Conservation (phyloP, 768 basidiomycete genomes). For the Mycena polygramma region DNA sequence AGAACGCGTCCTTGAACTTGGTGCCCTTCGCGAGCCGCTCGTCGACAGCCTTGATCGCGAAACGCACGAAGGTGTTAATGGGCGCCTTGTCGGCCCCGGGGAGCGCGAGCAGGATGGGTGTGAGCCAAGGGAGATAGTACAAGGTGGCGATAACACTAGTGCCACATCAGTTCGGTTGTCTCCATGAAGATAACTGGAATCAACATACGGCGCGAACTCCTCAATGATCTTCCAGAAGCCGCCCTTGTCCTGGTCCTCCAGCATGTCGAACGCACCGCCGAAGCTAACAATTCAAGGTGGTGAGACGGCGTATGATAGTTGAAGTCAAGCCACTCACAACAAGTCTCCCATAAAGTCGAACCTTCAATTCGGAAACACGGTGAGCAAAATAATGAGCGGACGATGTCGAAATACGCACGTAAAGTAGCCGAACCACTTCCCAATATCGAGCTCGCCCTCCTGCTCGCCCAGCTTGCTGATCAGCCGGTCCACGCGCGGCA, state of each 20-base stretch:
- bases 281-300: not conserved
- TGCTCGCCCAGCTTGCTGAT: constrained; percentile 9
- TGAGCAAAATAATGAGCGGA: not conserved
- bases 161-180: not conserved
- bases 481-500: constrained; percentile 9
- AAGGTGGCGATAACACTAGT: not conserved
- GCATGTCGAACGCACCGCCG: constrained; percentile 7
- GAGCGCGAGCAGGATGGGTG: not conserved
- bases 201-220: constrained; percentile 5
- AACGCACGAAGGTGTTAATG: not conserved
- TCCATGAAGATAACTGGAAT: not conserved
- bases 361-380: not conserved
- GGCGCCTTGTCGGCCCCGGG: constrained; percentile 1
- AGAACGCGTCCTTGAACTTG: not conserved
- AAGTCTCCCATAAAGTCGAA: constrained; percentile 16
- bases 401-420: not conserved
- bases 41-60: not conserved
- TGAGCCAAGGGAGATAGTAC: constrained; percentile 9
- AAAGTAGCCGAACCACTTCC: constrained; percentile 10
- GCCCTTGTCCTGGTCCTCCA: constrained; percentile 7
- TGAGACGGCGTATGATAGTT: not conserved
- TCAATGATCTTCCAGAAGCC: constrained; percentile 10
- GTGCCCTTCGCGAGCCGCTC: not conserved
- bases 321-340: not conserved
- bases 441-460: constrained; percentile 3